Base-by-base conservation (phyloP, 805 yeast genomes). In the Candida boleticola region DNA sequence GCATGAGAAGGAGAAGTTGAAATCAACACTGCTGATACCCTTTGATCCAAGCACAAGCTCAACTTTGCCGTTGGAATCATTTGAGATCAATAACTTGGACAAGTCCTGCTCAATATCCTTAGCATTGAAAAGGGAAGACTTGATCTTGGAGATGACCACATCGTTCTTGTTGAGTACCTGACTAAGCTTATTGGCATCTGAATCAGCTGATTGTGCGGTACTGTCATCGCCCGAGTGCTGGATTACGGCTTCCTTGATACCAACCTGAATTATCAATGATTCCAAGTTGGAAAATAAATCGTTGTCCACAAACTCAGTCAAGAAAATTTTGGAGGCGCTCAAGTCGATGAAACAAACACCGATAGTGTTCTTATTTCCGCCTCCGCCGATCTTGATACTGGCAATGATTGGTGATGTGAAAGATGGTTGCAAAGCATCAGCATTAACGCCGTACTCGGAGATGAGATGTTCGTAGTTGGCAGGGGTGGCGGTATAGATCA, bases 201-300 rank as follows among this genome's bases (percentile, higher is more conserved):
- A 5, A 13, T 29, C 32, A 5, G 17, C n/a, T 6, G 17, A 13
- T 11, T 5, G 11, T 6, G 17, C 14, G 6, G 7, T 22, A 3
- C 23, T 14, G 9, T 26, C 29, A 22, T 59, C 63, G 42, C 67
- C 62, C 35, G 57, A 53, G 3, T 68, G 64, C 16, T 31, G 35
- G 4, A 92, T 53, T 13, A 93, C 58, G 31, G 89, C 82, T 58
- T 93, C 99, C 53, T 85, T 87, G 5, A 89, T 88, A 17, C 96
- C 96, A 27, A 89, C 68, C 60, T 93, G 99, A 51, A 93, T 84
- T 44, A 90, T 61, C 38, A 89, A 72, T 36, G 95, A 82, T 60
- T 93, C 98, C 47, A 92, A 62, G 56, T 90, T 92, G 1, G 96
- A 82, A 52, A 78, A 89, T 7, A 89, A 72, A 37, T 92, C 98